Evolutionary conservation across 2,329 filamentous ascomycete genomes (phyloP), one percentile per base, ranked within the genome.

Genomic region (Aspergillus sp.): DNA sequence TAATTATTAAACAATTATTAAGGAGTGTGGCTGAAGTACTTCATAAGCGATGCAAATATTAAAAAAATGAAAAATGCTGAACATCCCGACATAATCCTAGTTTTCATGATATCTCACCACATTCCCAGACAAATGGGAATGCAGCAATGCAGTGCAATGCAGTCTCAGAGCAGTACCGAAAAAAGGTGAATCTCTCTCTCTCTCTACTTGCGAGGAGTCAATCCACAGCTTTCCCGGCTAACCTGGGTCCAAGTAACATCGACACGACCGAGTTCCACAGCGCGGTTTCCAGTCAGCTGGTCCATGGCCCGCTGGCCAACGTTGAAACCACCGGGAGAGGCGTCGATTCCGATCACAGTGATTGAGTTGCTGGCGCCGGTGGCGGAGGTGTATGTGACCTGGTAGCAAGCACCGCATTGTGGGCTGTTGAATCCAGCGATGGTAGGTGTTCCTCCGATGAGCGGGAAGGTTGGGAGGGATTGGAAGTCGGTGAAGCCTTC

Each of bases 331-430:
- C 70, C 69, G 4, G 68, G 59, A 0, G 70, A 76, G 3, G 76
- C 67, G 60, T 84, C 82, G 44, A 84, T 72, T 2, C 77, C 82
- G 15, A 80, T 70, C 22, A 83, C 71, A 59, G 79, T 77, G 68
- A 84, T 77, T 4, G 68, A 69, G 45, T 74, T 77, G 30, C 64
- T 60, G 51, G 75, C 71, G 58, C 73, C 61, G 34, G 60, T 65
- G 17, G 55, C 73, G 27, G 44, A 30, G 47, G 77, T 74, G 69
- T 79, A 84, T 45, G 74, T 76, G 54, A 84, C 64, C 52, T 74
- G 68, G 68, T 81, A 83, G 74, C 82, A 84, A 45, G 77, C 79
- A 49, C 82, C 82, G 67, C 82, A 84, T 69, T 80, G 73, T 15
- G 68, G 60, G 50, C 70, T 74, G 64, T 79, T 78, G 78, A 78